Evolutionary conservation across 371 early-diverging fungal species (phyloP), one percentile per base, ranked within the genome.

Genomic region (Funneliformis caledonium): DNA sequence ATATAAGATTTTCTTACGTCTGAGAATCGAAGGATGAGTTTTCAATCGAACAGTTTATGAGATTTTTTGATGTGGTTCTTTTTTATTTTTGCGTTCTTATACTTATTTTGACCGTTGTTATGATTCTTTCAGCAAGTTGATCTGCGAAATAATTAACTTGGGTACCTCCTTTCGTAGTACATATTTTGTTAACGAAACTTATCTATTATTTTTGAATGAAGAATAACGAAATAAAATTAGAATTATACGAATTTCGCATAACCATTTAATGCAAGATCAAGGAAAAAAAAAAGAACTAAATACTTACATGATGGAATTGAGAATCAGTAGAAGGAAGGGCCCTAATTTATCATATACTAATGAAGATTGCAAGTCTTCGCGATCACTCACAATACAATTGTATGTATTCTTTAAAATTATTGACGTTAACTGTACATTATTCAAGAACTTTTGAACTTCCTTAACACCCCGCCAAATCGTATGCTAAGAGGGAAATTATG

Each of bases 11-110:
- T 83, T 99, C 99, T 87, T 99, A 99, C 26, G 99, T 99, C 87
- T 99, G 99, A 6, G 99, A 98, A 86, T 99, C 99, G 86, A 99
- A 99, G 0, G 98, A 88, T 5, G 99, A 99, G 85, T 99, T 99
- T 83, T 97, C 99, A 80, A 99, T 98, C 78, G 95, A 84, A 83
- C 95, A 95, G 87, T 99, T 99, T 84, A 99, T 89, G 87, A 99
- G 99, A 95, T 70, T 89, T 95, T 86, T 97, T 98, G 85, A 98
- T 93, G 81, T 97, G 95, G 83, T 92, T 88, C 8, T 97, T 95
- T 87, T 95, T 97, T 64, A 97, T 85, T 37, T 89, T 90, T 81
- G 89, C 92, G 83, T 95, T 94, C 75, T 94, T 95, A 68, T 96
- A 84, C 93, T 96, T 84, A 96, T 96, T 83, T 96, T 94, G 42